phyloP scores from a whole-genome alignment of 257 asterid species.

The Solanum clarkiae region DNA sequence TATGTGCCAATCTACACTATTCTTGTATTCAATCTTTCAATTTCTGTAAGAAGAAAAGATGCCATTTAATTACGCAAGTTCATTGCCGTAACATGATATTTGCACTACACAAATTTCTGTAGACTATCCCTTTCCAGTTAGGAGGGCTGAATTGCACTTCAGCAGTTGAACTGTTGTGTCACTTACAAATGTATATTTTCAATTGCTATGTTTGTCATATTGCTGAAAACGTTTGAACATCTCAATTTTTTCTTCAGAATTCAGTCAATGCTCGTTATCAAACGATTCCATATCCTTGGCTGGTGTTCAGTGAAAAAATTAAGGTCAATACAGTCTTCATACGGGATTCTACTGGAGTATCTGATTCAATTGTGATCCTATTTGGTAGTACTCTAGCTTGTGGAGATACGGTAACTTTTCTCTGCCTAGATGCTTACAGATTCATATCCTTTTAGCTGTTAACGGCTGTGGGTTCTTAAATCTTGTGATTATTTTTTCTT shows the following conservation, averaged over 20 bases:
- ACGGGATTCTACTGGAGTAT: constrained; percentile 97
- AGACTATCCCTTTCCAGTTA: background rate
- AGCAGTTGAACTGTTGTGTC: background rate
- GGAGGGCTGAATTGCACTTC: background rate
- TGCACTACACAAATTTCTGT: background rate
- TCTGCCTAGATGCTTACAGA: background rate
- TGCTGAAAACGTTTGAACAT: constrained; percentile 1
- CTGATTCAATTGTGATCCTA: constrained; percentile 92
- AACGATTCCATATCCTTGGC: constrained; percentile 88
- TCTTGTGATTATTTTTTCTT: constrained; percentile 3
- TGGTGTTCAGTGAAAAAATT: constrained; percentile 95
- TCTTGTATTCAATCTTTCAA: background rate
- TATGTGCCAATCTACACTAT: background rate
- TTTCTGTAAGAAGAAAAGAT: background rate
- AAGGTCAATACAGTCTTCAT: constrained; percentile 88
- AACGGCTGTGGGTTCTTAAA: background rate
- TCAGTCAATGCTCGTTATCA: constrained; percentile 98
- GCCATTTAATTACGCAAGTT: background rate
- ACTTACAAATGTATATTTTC: background rate
- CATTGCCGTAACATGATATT: background rate
- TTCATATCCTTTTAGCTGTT: background rate
- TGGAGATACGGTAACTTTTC: constrained; percentile 53
- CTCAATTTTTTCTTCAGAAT: constrained; percentile 43
- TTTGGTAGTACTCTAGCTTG: constrained; percentile 70
- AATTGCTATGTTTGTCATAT: background rate